A percentile compares a stretch with the other conserved stretches of the same genome.
Conservation (phyloP, 2,329 filamentous ascomycete genomes). For the Mycosphaerella sp. region DNA sequence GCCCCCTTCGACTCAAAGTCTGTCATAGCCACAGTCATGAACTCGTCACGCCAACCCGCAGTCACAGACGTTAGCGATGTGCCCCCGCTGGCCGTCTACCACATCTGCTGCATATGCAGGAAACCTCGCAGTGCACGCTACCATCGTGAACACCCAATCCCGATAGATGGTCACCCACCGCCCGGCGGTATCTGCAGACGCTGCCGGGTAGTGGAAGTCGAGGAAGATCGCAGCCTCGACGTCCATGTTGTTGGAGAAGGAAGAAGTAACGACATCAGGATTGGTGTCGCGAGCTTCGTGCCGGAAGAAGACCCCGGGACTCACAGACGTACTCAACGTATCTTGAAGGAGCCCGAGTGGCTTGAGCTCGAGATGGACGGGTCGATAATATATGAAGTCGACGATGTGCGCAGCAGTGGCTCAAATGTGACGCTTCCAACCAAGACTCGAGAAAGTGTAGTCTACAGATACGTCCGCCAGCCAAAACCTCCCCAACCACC, state of each 20-base stretch:
- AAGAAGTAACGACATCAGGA: slow-evolving; percentile 26
- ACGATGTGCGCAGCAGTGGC: neutral
- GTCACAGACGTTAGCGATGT: slow-evolving; percentile 12
- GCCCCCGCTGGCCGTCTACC: slow-evolving; percentile 29
- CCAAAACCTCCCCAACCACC: slow-evolving; percentile 3
- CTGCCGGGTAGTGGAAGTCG: slow-evolving; percentile 26
- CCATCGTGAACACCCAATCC: slow-evolving; percentile 32
- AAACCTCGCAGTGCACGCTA: slow-evolving; percentile 32
- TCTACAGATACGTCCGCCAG: slow-evolving; percentile 13
- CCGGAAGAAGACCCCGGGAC: slow-evolving; percentile 20
- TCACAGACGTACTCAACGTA: slow-evolving; percentile 11
- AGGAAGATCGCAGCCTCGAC: slow-evolving; percentile 19
- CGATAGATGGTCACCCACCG: slow-evolving; percentile 27
- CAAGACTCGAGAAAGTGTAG: slow-evolving; percentile 2
- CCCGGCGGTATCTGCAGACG: slow-evolving; percentile 32
- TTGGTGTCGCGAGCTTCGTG: slow-evolving; percentile 26
- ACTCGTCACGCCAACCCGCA: neutral
- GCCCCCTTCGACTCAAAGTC: neutral
- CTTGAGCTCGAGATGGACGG: slow-evolving; percentile 13
- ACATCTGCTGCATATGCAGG: slow-evolving; percentile 33
- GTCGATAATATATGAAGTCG: neutral
- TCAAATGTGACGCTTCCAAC: neutral
- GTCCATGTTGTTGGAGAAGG: slow-evolving; percentile 17
- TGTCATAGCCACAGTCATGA: neutral
- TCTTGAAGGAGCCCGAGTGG: slow-evolving; percentile 20